Percentiles rank a stretch among this genome's conserved stretches.
phyloP scores from a whole-genome alignment of 2,329 filamentous ascomycete species.

The Verticillium longisporum region DNA sequence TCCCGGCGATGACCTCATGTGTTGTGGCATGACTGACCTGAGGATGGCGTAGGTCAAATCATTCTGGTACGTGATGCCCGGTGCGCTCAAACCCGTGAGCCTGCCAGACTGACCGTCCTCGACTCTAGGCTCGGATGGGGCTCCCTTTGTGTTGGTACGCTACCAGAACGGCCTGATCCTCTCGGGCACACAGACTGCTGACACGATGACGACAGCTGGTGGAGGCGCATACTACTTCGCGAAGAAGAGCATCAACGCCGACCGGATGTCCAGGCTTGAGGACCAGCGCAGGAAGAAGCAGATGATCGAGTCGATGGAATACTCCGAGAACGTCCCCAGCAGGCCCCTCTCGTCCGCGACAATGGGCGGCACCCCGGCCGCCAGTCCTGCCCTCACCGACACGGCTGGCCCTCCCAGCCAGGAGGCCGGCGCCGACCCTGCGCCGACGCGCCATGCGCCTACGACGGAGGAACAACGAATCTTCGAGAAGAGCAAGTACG shows the following conservation, averaged over 20 bases:
- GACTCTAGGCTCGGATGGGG: conserved; percentile 79
- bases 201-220: conserved; percentile 53
- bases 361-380: conserved; percentile 25
- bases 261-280: conserved; percentile 67
- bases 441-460: conserved; percentile 75
- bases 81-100: conserved; percentile 2
- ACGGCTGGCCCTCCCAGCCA: conserved; percentile 57
- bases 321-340: conserved; percentile 29
- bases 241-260: conserved; percentile 88
- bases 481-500: conserved; percentile 82
- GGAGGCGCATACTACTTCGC: conserved; percentile 93
- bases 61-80: conserved; percentile 48
- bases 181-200: neutral
- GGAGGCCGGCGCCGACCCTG: conserved; percentile 73
- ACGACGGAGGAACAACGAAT: conserved; percentile 61
- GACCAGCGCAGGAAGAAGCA: conserved; percentile 60
- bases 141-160: conserved; percentile 72
- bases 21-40: conserved; percentile 14
- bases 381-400: conserved; percentile 50
- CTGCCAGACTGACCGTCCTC: conserved; percentile 7
- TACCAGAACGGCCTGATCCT: neutral
- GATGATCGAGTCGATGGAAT: conserved; percentile 47
- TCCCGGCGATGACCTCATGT: neutral
- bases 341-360: conserved; percentile 24
- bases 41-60: conserved; percentile 46